phyloP scores from a whole-genome alignment of 176 grass and related monocot species.

The sorghum (Sorghum bicolor) region Sorghum_bicolor_NCBIv3 NC_012879.2:55263001-55263500 shows the following conservation, averaged over 20 bases:
- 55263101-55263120: constrained; percentile 22
- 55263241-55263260: background rate
- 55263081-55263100: background rate
- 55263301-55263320: background rate
- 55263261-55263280: background rate
- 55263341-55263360: background rate
- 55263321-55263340: background rate
- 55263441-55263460: background rate
- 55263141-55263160: constrained; percentile 72
- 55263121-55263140: constrained; percentile 43
- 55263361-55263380: background rate
- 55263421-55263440: no score
- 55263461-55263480: background rate
- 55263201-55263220: constrained; percentile 61
- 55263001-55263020: background rate
- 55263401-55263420: background rate
- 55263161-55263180: constrained; percentile 74
- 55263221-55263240: constrained; percentile 45
- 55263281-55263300: background rate
- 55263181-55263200: constrained; percentile 66
- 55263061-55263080: no score
- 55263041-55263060: background rate
- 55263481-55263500: background rate
- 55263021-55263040: background rate
- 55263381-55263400: background rate